These are phyloP conservation scores for Raffaelea ambrosiae DNA, from an alignment of 2,329 filamentous ascomycete genomes.

Conservation along the genomic window DNA sequence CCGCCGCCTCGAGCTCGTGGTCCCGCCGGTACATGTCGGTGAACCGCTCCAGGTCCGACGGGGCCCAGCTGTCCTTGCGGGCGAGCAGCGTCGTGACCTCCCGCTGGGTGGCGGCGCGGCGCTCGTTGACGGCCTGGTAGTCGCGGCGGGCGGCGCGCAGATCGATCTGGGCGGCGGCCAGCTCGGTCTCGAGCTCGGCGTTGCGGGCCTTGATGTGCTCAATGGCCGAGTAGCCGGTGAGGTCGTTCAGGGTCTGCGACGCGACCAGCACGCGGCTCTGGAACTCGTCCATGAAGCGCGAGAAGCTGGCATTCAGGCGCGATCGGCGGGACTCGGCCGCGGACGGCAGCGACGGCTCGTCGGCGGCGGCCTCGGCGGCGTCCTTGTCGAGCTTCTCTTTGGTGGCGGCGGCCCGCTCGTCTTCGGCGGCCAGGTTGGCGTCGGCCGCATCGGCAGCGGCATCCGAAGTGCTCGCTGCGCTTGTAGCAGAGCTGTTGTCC, in stretches of 20 bases:
- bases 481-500: too few species aligned
- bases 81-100: conserved; percentile 93
- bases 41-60: conserved; percentile 84
- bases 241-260: conserved; percentile 81
- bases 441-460: neutral
- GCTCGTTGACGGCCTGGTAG: conserved; percentile 77
- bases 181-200: conserved; percentile 51
- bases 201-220: conserved; percentile 78
- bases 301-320: conserved; percentile 42
- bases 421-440: neutral
- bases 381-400: neutral
- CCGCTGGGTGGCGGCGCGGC: conserved; percentile 81
- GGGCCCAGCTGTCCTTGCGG: conserved; percentile 86
- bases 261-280: conserved; percentile 79
- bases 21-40: conserved; percentile 86
- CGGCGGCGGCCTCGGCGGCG: neutral
- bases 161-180: conserved; percentile 49
- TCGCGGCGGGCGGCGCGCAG: conserved; percentile 64
- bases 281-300: conserved; percentile 75
- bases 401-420: neutral
- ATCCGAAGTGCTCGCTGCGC: neutral
- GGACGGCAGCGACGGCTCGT: too few species aligned
- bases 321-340: conserved; percentile 34
- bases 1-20: conserved; percentile 84
- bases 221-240: conserved; percentile 91